These are phyloP conservation scores for Aspergillus alliaceus DNA, from an alignment of 2,329 filamentous ascomycete genomes.

Conservation along the genomic window DNA sequence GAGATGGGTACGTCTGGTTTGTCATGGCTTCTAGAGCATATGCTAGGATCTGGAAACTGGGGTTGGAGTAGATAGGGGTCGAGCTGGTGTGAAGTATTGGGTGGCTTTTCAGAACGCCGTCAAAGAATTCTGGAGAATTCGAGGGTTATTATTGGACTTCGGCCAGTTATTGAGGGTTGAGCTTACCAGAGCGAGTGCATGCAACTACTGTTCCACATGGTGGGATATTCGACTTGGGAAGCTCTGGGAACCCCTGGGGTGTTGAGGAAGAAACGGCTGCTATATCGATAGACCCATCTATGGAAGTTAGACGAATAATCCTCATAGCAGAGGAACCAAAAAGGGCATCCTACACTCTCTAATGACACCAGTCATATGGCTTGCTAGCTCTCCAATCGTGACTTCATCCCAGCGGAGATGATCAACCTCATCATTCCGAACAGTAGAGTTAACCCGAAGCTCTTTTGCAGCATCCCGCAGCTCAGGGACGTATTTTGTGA, in stretches of 20 bases:
- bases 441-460: slow-evolving; percentile 3
- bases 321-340: neutral
- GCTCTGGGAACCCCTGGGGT: neutral
- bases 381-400: slow-evolving; percentile 45
- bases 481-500: neutral
- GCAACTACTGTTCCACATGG: neutral
- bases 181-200: neutral
- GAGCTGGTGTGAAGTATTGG: slow-evolving; percentile 45
- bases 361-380: slow-evolving; percentile 45
- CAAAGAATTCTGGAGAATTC: neutral
- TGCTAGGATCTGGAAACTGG: slow-evolving; percentile 36
- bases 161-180: no score
- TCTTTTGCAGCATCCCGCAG: neutral
- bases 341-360: neutral
- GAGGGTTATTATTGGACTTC: no score
- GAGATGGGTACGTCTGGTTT: slow-evolving; percentile 37
- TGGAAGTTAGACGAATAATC: neutral
- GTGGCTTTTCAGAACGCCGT: slow-evolving; percentile 26
- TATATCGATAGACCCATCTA: neutral
- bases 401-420: slow-evolving; percentile 47
- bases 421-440: slow-evolving; percentile 27
- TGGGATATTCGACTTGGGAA: neutral
- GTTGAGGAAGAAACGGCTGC: neutral
- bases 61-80: slow-evolving; percentile 50
- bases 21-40: slow-evolving; percentile 46